These are phyloP conservation scores for Mycena chlorophos DNA, from an alignment of 768 basidiomycete genomes.

Conservation along the genomic window DNA sequence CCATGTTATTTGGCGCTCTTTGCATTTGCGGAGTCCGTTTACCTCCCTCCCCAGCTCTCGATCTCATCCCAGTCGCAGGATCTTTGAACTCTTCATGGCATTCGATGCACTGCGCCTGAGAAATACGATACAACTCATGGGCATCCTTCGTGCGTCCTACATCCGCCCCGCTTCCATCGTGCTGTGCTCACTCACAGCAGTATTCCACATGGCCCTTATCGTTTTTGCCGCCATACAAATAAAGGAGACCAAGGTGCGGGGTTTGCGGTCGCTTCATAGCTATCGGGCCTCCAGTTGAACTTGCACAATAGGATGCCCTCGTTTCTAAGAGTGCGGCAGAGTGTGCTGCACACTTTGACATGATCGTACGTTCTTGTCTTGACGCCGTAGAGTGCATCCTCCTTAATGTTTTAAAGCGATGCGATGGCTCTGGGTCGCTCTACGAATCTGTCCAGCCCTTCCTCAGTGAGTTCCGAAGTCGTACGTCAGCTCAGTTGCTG, in stretches of 20 bases:
- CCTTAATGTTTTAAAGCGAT: conserved; percentile 37
- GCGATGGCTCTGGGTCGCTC: conserved; percentile 52
- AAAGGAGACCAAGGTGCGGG: conserved; percentile 68
- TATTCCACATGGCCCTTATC: conserved; percentile 74
- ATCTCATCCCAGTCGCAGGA: conserved; percentile 38
- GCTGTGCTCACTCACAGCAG: conserved; percentile 34
- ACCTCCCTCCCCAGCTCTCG: neutral
- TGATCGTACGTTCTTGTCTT: conserved; percentile 39
- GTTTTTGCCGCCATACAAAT: conserved; percentile 77
- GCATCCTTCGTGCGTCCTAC: conserved; percentile 58
- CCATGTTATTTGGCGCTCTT: conserved; percentile 86
- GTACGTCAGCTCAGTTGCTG: no score
- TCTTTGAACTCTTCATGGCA: conserved; percentile 80
- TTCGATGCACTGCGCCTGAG: conserved; percentile 79
- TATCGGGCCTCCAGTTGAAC: no score
- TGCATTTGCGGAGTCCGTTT: conserved; percentile 72
- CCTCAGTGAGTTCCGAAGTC: no score
- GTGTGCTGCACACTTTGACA: conserved; percentile 37
- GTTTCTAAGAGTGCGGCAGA: no score
- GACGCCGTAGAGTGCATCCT: neutral
- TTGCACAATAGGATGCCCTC: no score
- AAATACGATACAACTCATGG: conserved; percentile 77
- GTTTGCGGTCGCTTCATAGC: no score
- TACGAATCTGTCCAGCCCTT: conserved; percentile 63
- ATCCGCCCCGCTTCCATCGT: neutral